Evolutionary conservation across 2,329 filamentous ascomycete species (phyloP).

Genomic region (Huntiella omanensis): DNA sequence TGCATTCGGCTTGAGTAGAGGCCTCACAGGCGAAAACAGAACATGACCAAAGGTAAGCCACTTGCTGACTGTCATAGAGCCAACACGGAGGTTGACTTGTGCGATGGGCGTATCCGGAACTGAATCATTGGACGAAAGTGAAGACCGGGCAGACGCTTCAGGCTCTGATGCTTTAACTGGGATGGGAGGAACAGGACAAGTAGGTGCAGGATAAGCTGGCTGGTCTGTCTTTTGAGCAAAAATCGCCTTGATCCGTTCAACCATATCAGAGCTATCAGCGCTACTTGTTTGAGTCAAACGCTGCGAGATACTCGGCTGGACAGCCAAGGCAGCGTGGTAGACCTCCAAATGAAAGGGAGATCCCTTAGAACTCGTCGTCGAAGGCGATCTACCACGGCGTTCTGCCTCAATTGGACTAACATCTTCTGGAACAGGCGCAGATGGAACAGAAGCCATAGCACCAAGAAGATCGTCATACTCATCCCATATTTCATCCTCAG

Average conservation of each 20-base stretch:
- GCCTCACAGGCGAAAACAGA: constrained; percentile 51
- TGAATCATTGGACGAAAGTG: constrained; percentile 25
- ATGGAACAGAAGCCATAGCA: constrained; percentile 33
- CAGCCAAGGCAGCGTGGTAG: constrained; percentile 22
- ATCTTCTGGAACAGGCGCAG: background rate
- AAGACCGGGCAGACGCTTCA: constrained; percentile 1
- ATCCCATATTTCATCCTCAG: constrained; percentile 81
- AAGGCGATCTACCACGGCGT: constrained; percentile 24
- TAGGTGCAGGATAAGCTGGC: background rate
- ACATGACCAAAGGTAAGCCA: constrained; percentile 76
- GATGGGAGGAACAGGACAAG: background rate
- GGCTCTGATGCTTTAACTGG: background rate
- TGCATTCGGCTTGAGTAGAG: no score
- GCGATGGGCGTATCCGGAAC: constrained; percentile 41
- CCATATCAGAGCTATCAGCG: constrained; percentile 35
- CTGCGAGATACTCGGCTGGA: constrained; percentile 20
- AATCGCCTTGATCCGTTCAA: constrained; percentile 30
- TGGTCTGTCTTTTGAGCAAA: constrained; percentile 20
- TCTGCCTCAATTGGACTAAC: background rate
- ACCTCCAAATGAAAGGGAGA: constrained; percentile 36
- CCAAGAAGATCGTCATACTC: constrained; percentile 78
- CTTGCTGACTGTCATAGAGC: constrained; percentile 70
- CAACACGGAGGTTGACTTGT: constrained; percentile 59
- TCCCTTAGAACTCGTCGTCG: constrained; percentile 36
- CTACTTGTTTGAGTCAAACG: constrained; percentile 36